These are phyloP conservation scores for Thamnidium elegans DNA, from an alignment of 192 early-diverging fungal genomes.

Conservation along the genomic window DNA sequence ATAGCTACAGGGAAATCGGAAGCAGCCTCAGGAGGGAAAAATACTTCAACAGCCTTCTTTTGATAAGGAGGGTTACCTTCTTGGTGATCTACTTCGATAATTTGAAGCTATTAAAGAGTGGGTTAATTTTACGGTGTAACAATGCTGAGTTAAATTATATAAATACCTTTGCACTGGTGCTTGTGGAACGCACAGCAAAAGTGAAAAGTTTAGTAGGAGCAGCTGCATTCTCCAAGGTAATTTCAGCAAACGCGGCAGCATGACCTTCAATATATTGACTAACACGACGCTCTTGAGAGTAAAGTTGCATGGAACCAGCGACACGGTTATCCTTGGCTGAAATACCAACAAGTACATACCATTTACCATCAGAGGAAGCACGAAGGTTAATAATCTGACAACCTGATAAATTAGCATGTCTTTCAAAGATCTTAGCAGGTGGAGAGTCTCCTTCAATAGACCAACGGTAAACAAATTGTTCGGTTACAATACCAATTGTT, in stretches of 20 bases:
- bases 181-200: conserved; percentile 82
- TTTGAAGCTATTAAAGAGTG: conserved; percentile 65
- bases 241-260: conserved; percentile 91
- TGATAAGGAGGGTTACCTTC: conserved; percentile 87
- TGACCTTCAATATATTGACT: conserved; percentile 96
- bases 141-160: background rate
- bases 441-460: conserved; percentile 86
- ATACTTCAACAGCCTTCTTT: conserved; percentile 90
- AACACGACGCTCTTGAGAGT: conserved; percentile 87
- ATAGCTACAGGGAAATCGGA: conserved; percentile 96
- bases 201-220: conserved; percentile 88
- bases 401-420: conserved; percentile 76
- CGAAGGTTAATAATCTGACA: conserved; percentile 97
- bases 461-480: conserved; percentile 93
- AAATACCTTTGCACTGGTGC: conserved; percentile 70
- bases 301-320: conserved; percentile 95
- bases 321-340: conserved; percentile 88
- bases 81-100: conserved; percentile 95
- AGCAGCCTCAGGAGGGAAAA: conserved; percentile 95
- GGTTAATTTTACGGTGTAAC: too few species aligned
- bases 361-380: conserved; percentile 86
- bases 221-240: conserved; percentile 73
- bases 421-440: conserved; percentile 91
- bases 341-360: conserved; percentile 94
- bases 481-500: conserved; percentile 86